A percentile compares a stretch with the other conserved stretches of the same genome.
phyloP scores from a whole-genome alignment of 2,329 filamentous ascomycete genomes.

The Nemania abortiva region DNA sequence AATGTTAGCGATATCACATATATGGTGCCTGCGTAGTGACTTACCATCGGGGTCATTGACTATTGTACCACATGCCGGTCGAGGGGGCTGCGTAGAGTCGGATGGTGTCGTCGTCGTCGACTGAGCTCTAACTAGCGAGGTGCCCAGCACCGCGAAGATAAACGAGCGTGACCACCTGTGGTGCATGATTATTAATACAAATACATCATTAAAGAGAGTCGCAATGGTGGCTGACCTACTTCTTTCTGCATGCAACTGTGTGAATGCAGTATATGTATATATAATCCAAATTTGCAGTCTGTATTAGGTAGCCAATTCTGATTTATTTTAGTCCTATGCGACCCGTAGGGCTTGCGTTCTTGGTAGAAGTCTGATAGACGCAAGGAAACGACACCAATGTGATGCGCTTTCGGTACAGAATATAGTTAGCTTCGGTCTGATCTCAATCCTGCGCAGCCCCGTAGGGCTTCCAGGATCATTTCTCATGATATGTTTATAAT shows the following conservation, averaged over 20 bases:
- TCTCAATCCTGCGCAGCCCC: background rate
- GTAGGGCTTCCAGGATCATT: background rate
- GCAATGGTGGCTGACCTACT: background rate
- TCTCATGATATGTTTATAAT: background rate
- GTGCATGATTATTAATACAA: slow-evolving; percentile 17
- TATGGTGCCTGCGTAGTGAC: background rate
- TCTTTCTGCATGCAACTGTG: background rate
- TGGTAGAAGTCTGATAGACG: slow-evolving; percentile 1
- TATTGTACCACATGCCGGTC: slow-evolving; percentile 12
- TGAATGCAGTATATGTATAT: background rate
- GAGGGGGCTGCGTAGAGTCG: slow-evolving; percentile 6
- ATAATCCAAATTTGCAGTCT: background rate
- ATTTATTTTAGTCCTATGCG: background rate
- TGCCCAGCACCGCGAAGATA: slow-evolving; percentile 15
- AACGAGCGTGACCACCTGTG: slow-evolving; percentile 12
- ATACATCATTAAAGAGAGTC: slow-evolving; percentile 3
- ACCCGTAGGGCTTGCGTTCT: slow-evolving; percentile 7
- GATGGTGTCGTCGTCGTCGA: background rate
- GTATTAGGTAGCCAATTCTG: background rate
- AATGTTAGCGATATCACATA: background rate
- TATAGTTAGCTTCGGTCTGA: background rate
- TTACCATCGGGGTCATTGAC: slow-evolving; percentile 12
- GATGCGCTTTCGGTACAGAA: background rate
- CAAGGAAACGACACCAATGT: background rate
- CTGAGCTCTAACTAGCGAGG: slow-evolving; percentile 13